Evolutionary conservation across 371 early-diverging fungal species (phyloP), one percentile per base, ranked within the genome.

Genomic region (Aphelidium insulamus): DNA sequence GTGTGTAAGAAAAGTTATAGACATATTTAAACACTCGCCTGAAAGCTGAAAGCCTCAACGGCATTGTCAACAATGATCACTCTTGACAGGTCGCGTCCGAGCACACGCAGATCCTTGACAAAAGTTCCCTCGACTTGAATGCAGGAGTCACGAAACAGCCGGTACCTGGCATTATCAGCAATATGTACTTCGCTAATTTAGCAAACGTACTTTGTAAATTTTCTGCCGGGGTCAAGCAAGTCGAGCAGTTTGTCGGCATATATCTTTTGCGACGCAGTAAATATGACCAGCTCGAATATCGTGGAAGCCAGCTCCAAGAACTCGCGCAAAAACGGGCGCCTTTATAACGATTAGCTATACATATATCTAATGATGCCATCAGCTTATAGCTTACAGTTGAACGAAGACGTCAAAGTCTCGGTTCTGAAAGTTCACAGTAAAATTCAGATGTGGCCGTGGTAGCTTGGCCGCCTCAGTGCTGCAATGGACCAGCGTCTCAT

Each of bases 401-500:
- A 66, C 72, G 28, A 40, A 52, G 21, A 72, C 62, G 26, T 39
- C 36, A 47, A 50, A 55, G 17, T 34, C 38, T 3, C 34, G 34
- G 4, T 56, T 55, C 31, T 73, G 61, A 45, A 66, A 60, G 33
- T 59, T 58, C 15, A 72, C 72, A 3, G 62, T 52, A 21, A 68
- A 70, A 14, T 48, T 45, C 24, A 70, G 38, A 37, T 70, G 66
- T 4, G 60, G 30, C 32, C 34, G 9, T 19, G 34, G 43, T 47
- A 51, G 40, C 53, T 54, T 10, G 36, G 60, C 46, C 10, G 48
- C 44, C 4, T 39, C 42, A 8, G 66, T 59, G 5, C 59, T 57
- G 31, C 72, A 76, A 38, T 74, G 75, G 3, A 77, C 78, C 8
- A 77, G 52, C 0, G 78, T 78, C 36, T 79, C 74, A 42, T 77